A percentile compares a stretch with the other conserved stretches of the same genome.
Evolutionary conservation across 2,329 filamentous ascomycete genomes (phyloP).

Genomic region (Verticillium longisporum): DNA sequence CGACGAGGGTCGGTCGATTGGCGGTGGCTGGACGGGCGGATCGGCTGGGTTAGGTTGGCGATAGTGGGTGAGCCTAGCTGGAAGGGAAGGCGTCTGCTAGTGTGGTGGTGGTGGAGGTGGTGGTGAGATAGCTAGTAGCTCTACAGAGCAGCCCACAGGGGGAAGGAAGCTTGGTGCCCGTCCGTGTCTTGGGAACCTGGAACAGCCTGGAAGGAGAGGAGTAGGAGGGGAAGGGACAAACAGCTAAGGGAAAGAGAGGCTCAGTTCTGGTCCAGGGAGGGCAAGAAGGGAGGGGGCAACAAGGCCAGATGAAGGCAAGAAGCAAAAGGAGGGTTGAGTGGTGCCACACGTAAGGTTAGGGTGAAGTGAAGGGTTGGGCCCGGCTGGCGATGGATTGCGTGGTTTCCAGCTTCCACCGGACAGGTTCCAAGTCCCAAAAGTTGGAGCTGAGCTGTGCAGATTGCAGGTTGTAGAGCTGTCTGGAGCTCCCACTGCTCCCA

Average conservation of each 20-base stretch:
- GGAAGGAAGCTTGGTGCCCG: background rate
- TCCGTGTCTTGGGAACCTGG: background rate
- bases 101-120: conserved; percentile 12
- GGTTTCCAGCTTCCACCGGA: background rate
- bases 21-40: conserved; percentile 8
- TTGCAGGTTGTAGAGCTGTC: background rate
- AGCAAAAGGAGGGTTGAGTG: conserved; percentile 3
- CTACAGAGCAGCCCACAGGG: background rate
- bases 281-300: conserved; percentile 2
- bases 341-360: conserved; percentile 4
- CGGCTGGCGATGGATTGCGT: background rate
- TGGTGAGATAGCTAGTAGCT: background rate
- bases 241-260: conserved; percentile 14
- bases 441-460: background rate
- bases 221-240: conserved; percentile 2
- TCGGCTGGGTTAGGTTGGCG: background rate
- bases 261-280: background rate
- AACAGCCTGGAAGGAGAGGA: background rate
- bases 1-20: conserved; percentile 5
- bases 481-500: background rate
- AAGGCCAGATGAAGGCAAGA: conserved; percentile 11
- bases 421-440: background rate
- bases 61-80: background rate
- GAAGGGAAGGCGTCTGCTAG: conserved; percentile 2
- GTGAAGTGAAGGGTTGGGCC: conserved; percentile 3